Evolutionary conservation across 257 asterid species (phyloP).

Genomic region (Solanum lycopersicoides): DNA sequence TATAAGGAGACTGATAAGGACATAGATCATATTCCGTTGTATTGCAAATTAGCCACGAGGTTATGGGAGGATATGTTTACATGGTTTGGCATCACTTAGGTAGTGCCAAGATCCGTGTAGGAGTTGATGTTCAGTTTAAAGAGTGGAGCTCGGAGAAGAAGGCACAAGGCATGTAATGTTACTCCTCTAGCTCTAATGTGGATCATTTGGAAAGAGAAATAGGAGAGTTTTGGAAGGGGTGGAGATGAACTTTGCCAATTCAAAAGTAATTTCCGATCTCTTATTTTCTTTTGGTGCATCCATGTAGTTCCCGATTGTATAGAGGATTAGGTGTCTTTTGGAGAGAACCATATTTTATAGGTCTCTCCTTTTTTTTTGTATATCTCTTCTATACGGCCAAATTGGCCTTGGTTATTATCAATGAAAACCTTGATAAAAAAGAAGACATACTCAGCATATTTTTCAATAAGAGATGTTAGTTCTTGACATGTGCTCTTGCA

Average conservation of each 20-base stretch:
- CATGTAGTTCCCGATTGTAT: not conserved
- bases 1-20: not conserved
- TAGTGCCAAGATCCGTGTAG: not conserved
- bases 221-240: not conserved
- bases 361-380: not conserved
- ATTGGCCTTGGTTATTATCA: not conserved
- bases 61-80: not conserved
- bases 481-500: not conserved
- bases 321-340: not conserved
- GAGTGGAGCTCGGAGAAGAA: not conserved
- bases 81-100: not conserved
- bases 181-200: not conserved
- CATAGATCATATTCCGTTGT: not conserved
- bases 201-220: not conserved
- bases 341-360: not conserved
- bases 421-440: not conserved
- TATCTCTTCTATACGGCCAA: not conserved
- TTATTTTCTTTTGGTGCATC: not conserved
- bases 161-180: not conserved
- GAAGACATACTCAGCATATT: not conserved
- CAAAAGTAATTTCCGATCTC: rapidly evolving
- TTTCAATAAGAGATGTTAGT: not conserved
- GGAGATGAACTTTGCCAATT: not conserved
- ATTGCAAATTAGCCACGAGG: not conserved
- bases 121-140: not conserved